Evolutionary conservation across 2,329 filamentous ascomycete species (phyloP), one percentile per base, ranked within the genome.

Genomic region (Aspergillus sp.): DNA sequence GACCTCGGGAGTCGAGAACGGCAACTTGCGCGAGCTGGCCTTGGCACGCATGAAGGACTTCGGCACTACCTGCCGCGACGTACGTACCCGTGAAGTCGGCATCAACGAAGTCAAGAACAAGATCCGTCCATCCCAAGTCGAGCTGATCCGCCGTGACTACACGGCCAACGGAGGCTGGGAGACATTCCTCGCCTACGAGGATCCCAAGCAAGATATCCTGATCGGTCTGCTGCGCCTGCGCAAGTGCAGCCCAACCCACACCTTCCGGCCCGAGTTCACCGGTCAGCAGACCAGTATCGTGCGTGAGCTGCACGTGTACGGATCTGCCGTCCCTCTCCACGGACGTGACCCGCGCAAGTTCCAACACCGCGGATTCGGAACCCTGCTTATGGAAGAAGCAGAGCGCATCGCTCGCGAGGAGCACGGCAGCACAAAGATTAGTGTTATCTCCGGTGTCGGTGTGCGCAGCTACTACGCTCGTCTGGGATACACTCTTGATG

Each of bases 71-170:
- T 99, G 96, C 74, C 91, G 96, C 65, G 95, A 99, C 71, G 95
- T 99, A 23, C 89, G 95, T 13, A 99, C 95, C 1, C 88, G 95
- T 62, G 95, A 99, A 79, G 95, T 99, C 23, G 95, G 95, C 61
- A 93, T 99, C 78, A 99, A 99, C 75, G 95, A 99, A 79, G 94
- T 99, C 66, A 99, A 99, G 82, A 89, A 99, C 82, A 98, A 98
- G 82, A 97, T 99, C 68, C 86, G 94, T 1, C 95, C 95, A 0
- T 96, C 93, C 66, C 94, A 99, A 75, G 91, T 99, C 60, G 95
- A 99, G 81, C 87, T 99, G 19, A 89, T 99, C 30, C 89, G 95
- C 25, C 86, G 95, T 66, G 95, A 99, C 79, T 99, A 99, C 77
- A 85, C 87, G 0, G 95, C 95, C 67, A 99, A 99, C 74, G 93